phyloP scores from a whole-genome alignment of 257 asterid genomes.

The Cynanchum wilfordii region DNA sequence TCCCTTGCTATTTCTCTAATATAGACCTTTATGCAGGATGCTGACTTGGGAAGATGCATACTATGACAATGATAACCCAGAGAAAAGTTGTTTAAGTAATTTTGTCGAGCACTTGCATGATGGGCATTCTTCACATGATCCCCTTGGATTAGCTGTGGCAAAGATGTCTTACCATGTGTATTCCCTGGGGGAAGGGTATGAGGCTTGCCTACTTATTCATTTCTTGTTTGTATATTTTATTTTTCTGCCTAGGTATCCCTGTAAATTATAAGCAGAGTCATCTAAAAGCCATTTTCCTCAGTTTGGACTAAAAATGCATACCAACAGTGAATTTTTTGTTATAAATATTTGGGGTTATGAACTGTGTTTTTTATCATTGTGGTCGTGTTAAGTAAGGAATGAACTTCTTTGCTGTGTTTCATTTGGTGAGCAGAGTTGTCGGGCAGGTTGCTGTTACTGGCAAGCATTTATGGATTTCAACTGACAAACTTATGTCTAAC shows the following conservation, averaged over 20 bases:
- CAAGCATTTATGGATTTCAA: constrained; percentile 77
- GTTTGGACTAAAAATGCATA: not conserved
- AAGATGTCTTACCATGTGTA: constrained; percentile 84
- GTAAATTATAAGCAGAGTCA: not conserved
- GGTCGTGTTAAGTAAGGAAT: not conserved
- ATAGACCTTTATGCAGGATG: constrained; percentile 56
- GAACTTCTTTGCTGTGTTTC: constrained; percentile 9
- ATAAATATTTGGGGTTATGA: not conserved
- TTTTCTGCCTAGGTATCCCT: not conserved
- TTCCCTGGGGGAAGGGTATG: constrained; percentile 96
- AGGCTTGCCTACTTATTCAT: constrained; percentile 8
- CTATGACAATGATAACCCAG: constrained; percentile 43
- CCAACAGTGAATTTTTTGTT: not conserved
- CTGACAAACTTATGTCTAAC: constrained; percentile 46
- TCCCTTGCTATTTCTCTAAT: not conserved
- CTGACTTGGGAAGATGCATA: constrained; percentile 84
- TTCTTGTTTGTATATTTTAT: not conserved
- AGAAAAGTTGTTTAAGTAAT: constrained; percentile 31
- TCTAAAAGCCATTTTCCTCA: not conserved
- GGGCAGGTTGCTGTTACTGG: constrained; percentile 92
- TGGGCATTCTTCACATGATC: constrained; percentile 53
- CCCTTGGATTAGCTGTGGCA: constrained; percentile 79
- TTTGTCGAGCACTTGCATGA: constrained; percentile 38
- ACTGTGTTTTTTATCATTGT: no score
- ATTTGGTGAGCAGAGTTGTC: constrained; percentile 51